A percentile compares a stretch with the other conserved stretches of the same genome.
Evolutionary conservation across 768 basidiomycete species (phyloP).

Genomic region (Gloeopeniophorella convolvens): DNA sequence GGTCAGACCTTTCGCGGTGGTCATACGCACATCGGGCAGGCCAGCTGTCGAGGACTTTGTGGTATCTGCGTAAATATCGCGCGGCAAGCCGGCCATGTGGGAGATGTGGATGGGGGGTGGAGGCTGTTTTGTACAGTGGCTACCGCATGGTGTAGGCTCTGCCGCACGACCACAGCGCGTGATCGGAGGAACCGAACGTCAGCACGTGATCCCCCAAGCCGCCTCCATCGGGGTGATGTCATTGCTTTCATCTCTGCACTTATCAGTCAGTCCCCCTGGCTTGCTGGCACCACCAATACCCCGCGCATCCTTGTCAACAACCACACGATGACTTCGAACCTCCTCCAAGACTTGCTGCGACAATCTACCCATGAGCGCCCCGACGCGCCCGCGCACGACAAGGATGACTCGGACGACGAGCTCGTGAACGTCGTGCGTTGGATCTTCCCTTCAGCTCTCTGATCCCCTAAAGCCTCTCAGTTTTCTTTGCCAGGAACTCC

Average conservation of each 20-base stretch:
- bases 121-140: too few species aligned
- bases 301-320: neutral
- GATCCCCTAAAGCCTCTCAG: constrained; percentile 29
- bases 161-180: too few species aligned
- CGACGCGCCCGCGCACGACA: constrained; percentile 31
- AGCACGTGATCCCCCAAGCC: too few species aligned
- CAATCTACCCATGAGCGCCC: constrained; percentile 38
- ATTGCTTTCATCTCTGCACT: neutral
- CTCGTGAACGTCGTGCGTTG: constrained; percentile 62
- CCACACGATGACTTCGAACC: constrained; percentile 27
- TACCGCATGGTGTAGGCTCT: too few species aligned
- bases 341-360: constrained; percentile 64
- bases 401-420: constrained; percentile 60
- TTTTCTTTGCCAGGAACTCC: constrained; percentile 66
- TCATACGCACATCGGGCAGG: constrained; percentile 53
- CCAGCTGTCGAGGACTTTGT: constrained; percentile 51
- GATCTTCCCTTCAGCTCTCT: neutral
- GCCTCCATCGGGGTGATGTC: constrained; percentile 4
- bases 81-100: constrained; percentile 13
- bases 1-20: constrained; percentile 51
- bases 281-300: neutral
- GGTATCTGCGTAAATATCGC: constrained; percentile 76
- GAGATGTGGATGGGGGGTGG: neutral
- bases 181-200: too few species aligned
- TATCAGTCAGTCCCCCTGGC: neutral